Evolutionary conservation across 2,329 filamentous ascomycete genomes (phyloP).

Genomic region (Clonostachys rhizophaga): DNA sequence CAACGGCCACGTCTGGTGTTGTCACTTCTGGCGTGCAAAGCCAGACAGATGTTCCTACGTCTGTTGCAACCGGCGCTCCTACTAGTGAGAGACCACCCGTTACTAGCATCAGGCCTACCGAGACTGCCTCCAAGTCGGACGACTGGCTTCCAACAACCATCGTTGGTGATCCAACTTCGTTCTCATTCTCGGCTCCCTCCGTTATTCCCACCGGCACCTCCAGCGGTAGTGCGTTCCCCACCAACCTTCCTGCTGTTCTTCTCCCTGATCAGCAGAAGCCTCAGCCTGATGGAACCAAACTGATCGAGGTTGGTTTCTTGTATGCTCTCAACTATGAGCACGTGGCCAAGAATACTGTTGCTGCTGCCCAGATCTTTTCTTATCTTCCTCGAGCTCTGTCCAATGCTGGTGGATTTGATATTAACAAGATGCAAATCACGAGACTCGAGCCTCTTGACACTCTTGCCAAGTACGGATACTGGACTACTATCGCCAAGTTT

Average conservation of each 20-base stretch:
- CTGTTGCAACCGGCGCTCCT: neutral
- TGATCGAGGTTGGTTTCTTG: constrained; percentile 83
- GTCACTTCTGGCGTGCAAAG: too few relatives aligned
- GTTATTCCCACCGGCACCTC: constrained; percentile 31
- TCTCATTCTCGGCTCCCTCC: constrained; percentile 22
- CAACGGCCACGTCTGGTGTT: too few relatives aligned
- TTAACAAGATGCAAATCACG: constrained; percentile 58
- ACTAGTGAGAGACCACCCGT: constrained; percentile 9
- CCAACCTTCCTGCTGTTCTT: constrained; percentile 69
- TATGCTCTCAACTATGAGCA: constrained; percentile 80
- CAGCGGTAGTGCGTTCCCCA: constrained; percentile 50
- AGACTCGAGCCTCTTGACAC: constrained; percentile 77
- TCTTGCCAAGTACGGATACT: constrained; percentile 61
- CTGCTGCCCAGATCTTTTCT: constrained; percentile 80
- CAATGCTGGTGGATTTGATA: constrained; percentile 54
- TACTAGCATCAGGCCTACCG: constrained; percentile 35
- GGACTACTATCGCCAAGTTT: constrained; percentile 67
- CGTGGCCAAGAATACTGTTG: constrained; percentile 65
- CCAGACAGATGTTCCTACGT: neutral
- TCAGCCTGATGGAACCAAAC: constrained; percentile 58
- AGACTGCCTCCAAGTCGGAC: constrained; percentile 35
- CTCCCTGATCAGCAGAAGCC: constrained; percentile 53
- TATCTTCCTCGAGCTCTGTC: constrained; percentile 69
- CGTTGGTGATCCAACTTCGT: constrained; percentile 43
- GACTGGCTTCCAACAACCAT: constrained; percentile 58